Percentiles rank a stretch among this genome's conserved stretches.
These are phyloP conservation scores for Talaromyces verruculosus DNA, from an alignment of 2,329 filamentous ascomycete species.

Conservation along the genomic window DNA sequence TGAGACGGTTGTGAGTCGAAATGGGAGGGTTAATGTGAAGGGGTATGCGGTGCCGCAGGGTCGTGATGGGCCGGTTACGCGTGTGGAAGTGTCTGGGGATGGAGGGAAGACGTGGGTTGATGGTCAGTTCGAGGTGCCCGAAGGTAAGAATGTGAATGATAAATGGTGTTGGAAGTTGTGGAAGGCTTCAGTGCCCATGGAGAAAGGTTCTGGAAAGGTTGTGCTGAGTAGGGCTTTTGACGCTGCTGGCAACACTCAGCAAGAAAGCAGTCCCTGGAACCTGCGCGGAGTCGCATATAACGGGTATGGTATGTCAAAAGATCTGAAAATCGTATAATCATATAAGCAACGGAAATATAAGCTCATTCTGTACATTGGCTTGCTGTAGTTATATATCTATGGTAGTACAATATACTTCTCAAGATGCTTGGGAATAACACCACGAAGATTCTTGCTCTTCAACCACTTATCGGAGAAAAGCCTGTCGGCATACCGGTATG, in stretches of 20 bases:
- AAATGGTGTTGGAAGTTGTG: constrained; percentile 61
- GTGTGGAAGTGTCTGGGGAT: constrained; percentile 56
- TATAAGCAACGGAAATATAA: neutral
- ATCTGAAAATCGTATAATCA: constrained; percentile 46
- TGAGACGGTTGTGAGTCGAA: constrained; percentile 38
- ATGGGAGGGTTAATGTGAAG: constrained; percentile 48
- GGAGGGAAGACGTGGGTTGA: constrained; percentile 53
- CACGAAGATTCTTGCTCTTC: constrained; percentile 76
- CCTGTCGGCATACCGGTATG: constrained; percentile 94
- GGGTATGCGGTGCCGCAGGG: constrained; percentile 60
- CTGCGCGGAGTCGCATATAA: constrained; percentile 61
- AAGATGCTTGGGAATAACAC: constrained; percentile 77
- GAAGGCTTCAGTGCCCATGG: constrained; percentile 29
- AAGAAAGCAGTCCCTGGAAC: constrained; percentile 55
- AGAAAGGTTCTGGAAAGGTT: constrained; percentile 42
- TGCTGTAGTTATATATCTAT: constrained; percentile 15
- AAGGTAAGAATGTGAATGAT: constrained; percentile 27
- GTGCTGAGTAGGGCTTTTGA: constrained; percentile 59
- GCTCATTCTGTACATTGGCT: constrained; percentile 14
- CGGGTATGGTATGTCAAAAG: constrained; percentile 57
- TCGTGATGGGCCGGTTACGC: constrained; percentile 53
- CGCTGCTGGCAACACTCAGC: constrained; percentile 53
- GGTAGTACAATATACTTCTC: constrained; percentile 93
- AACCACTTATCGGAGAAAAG: constrained; percentile 93
- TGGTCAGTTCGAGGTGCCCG: constrained; percentile 41